Percentiles rank a stretch among this genome's conserved stretches.
Conservation (phyloP, 441 rosid genomes). For the Eutrema salsugineum region DNA sequence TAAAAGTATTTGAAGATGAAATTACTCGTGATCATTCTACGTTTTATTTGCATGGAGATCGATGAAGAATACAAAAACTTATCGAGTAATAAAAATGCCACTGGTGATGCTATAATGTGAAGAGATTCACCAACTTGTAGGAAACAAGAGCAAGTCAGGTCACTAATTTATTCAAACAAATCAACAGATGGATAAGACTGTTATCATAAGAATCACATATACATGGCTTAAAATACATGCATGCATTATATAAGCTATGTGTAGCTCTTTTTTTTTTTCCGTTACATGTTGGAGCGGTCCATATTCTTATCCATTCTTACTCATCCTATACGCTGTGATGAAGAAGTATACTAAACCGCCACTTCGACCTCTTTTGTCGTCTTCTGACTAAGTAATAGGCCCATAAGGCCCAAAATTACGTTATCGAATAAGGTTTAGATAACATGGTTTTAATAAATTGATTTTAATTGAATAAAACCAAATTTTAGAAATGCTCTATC, state of each 20-base stretch:
- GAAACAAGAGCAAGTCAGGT: not conserved
- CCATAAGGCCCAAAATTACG: no score
- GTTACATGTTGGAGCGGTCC: not conserved
- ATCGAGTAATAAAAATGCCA: not conserved
- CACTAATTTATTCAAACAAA: not conserved
- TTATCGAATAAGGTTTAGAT: no score
- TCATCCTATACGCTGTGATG: no score
- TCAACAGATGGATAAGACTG: slow-evolving; percentile 7
- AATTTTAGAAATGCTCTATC: not conserved
- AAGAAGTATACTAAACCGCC: no score
- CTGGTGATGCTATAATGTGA: not conserved
- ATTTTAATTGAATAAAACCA: not conserved
- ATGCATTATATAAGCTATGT: not conserved
- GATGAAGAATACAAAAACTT: not conserved
- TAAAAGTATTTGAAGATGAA: not conserved
- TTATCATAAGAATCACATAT: not conserved
- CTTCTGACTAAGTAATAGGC: no score
- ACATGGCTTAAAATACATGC: not conserved
- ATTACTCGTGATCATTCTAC: slow-evolving; percentile 6
- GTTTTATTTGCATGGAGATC: not conserved
- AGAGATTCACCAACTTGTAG: slow-evolving; percentile 1
- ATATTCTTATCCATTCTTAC: no score
- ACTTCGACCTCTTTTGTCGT: no score
- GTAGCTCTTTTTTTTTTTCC: not conserved
- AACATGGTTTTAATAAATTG: not conserved